Conservation (phyloP, 75 land plant species). For the Picea glauca region DNA sequence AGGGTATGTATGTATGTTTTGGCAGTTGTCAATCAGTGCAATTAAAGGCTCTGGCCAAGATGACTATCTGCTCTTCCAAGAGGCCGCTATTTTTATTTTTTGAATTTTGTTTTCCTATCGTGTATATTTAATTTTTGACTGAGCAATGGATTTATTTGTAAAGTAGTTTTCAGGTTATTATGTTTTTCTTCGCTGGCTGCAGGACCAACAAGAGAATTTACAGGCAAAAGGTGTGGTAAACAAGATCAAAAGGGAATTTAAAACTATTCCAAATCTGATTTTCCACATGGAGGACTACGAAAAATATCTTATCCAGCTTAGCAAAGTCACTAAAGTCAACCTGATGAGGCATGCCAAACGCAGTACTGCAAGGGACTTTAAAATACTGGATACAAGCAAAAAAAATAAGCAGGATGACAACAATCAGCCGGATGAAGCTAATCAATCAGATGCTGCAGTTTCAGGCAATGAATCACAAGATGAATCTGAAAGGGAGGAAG, state of each 20-base stretch:
- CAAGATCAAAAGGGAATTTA: slow-evolving; percentile 76
- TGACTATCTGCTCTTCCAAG: not conserved
- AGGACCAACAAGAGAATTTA: slow-evolving; percentile 71
- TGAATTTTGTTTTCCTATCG: not conserved
- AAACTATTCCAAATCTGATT: slow-evolving; percentile 81
- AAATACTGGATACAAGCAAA: slow-evolving; percentile 49
- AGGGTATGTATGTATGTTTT: slow-evolving; percentile 33
- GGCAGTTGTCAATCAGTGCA: not conserved
- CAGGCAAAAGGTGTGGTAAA: slow-evolving; percentile 41
- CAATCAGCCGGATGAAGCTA: slow-evolving; percentile 5
- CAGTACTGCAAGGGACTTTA: slow-evolving; percentile 84
- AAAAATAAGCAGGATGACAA: slow-evolving; percentile 23
- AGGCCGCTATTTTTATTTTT: not conserved
- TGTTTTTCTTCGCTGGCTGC: slow-evolving; percentile 12
- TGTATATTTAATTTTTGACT: not conserved
- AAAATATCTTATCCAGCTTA: slow-evolving; percentile 78
- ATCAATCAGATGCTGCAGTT: slow-evolving; percentile 10
- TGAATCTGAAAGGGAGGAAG: slow-evolving; percentile 4
- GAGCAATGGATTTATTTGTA: not conserved
- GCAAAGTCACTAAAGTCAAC: slow-evolving; percentile 74
- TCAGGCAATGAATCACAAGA: slow-evolving; percentile 7
- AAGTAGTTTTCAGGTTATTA: not conserved
- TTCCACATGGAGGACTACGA: slow-evolving; percentile 93
- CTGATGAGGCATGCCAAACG: slow-evolving; percentile 88
- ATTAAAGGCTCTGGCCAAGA: not conserved